Evolutionary conservation across 2,329 filamentous ascomycete species (phyloP).

Genomic region (Fusarium sp.): DNA sequence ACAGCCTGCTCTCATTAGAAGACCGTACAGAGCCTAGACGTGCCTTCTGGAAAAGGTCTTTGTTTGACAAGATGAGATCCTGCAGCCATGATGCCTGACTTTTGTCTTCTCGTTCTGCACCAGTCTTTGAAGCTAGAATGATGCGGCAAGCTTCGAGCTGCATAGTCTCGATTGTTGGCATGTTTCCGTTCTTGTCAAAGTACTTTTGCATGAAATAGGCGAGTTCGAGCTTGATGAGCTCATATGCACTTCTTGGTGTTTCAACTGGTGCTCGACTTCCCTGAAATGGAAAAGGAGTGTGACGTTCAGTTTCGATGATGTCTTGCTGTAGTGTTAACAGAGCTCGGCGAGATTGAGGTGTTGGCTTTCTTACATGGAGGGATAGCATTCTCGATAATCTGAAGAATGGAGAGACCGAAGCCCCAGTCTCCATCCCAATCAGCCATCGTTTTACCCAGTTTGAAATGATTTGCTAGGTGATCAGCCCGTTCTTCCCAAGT

Average conservation of each 20-base stretch:
- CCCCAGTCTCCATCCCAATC: constrained; percentile 58
- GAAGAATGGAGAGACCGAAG: constrained; percentile 49
- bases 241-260: constrained; percentile 44
- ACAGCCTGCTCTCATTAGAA: constrained; percentile 30
- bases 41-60: constrained; percentile 21
- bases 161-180: constrained; percentile 33
- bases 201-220: constrained; percentile 43
- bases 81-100: constrained; percentile 39
- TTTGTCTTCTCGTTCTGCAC: not conserved
- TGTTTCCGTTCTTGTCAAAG: constrained; percentile 27
- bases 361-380: constrained; percentile 48
- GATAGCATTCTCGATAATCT: constrained; percentile 54
- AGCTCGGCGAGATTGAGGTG: not conserved
- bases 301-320: constrained; percentile 33
- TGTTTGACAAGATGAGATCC: constrained; percentile 36
- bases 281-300: constrained; percentile 36
- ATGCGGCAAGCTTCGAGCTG: constrained; percentile 43
- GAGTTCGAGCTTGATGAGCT: constrained; percentile 50
- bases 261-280: constrained; percentile 28
- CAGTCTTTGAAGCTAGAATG: constrained; percentile 42
- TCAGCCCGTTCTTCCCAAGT: constrained; percentile 51
- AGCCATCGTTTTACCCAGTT: constrained; percentile 53
- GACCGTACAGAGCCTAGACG: constrained; percentile 40
- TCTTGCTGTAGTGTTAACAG: constrained; percentile 1
- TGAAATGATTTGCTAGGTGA: constrained; percentile 56